Percentiles rank a stretch among this genome's conserved stretches.
Evolutionary conservation across 495 filamentous ascomycete species (phyloP).

Genomic region (Trichoderma parareesei): DNA sequence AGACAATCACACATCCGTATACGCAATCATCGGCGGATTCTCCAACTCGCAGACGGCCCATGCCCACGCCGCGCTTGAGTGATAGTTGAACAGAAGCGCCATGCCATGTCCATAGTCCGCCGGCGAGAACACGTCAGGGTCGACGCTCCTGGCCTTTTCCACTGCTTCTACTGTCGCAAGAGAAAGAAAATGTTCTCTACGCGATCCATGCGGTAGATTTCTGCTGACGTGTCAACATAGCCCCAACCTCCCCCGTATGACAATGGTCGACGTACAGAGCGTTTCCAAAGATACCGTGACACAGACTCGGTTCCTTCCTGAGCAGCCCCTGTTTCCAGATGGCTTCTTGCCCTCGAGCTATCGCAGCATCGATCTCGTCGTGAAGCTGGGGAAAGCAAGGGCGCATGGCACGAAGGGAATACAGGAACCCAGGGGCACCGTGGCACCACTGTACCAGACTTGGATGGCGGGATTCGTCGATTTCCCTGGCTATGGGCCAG

Average conservation of each 20-base stretch:
- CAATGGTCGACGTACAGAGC: constrained; percentile 30
- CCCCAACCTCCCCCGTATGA: too few species aligned
- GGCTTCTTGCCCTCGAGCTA: constrained; percentile 36
- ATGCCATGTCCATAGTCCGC: constrained; percentile 24
- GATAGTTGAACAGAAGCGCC: constrained; percentile 23
- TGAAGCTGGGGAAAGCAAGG: constrained; percentile 40
- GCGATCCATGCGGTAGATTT: constrained; percentile 20
- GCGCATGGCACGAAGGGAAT: constrained; percentile 42
- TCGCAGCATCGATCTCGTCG: constrained; percentile 37
- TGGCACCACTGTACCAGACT: constrained; percentile 59
- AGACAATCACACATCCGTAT: constrained; percentile 22
- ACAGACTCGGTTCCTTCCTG: constrained; percentile 55
- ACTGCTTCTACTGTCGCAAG: constrained; percentile 43
- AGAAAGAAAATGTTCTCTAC: constrained; percentile 42
- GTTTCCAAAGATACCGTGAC: constrained; percentile 59
- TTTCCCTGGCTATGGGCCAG: constrained; percentile 28
- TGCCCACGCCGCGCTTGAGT: constrained; percentile 22
- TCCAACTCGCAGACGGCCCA: constrained; percentile 21
- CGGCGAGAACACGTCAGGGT: constrained; percentile 21
- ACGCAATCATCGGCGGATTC: constrained; percentile 18
- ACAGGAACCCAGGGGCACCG: constrained; percentile 53
- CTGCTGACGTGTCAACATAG: not conserved
- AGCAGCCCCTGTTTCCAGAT: constrained; percentile 46
- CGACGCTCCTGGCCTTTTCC: constrained; percentile 37
- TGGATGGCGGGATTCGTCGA: constrained; percentile 20